Percentiles rank a stretch among this genome's conserved stretches.
These are phyloP conservation scores for Fusarium albidum DNA, from an alignment of 2,329 filamentous ascomycete species.

Conservation along the genomic window DNA sequence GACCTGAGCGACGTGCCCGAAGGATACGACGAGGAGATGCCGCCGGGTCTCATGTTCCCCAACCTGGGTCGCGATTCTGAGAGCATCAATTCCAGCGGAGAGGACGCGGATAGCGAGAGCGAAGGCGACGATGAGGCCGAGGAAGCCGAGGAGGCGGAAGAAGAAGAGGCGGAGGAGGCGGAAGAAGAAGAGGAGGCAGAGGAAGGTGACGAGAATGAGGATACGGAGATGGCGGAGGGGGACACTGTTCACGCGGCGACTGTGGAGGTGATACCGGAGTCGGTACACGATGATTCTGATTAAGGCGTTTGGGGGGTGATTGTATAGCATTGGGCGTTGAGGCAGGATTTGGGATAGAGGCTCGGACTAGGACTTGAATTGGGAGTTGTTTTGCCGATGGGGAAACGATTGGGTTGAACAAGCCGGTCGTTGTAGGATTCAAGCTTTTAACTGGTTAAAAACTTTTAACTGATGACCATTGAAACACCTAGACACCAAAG, in stretches of 20 bases:
- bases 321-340: constrained; percentile 18
- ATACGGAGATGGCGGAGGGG: constrained; percentile 28
- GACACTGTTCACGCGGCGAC: constrained; percentile 10
- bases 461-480: no score
- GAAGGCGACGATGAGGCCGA: constrained; percentile 43
- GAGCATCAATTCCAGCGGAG: constrained; percentile 42
- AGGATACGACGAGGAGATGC: constrained; percentile 66
- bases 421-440: no score
- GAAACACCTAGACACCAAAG: not conserved
- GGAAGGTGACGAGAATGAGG: constrained; percentile 25
- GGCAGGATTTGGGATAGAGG: not conserved
- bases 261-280: not conserved
- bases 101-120: constrained; percentile 47
- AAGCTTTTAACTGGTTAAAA: no score
- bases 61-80: constrained; percentile 49
- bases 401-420: no score
- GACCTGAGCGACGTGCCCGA: constrained; percentile 71
- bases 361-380: no score
- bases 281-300: not conserved
- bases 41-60: constrained; percentile 61
- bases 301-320: not conserved
- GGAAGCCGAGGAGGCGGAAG: constrained; percentile 18
- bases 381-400: no score
- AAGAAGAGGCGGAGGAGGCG: constrained; percentile 11
- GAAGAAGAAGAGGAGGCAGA: constrained; percentile 22